Base-by-base conservation (phyloP, 805 yeast genomes). In the Saccharomycopsis malanga region DNA sequence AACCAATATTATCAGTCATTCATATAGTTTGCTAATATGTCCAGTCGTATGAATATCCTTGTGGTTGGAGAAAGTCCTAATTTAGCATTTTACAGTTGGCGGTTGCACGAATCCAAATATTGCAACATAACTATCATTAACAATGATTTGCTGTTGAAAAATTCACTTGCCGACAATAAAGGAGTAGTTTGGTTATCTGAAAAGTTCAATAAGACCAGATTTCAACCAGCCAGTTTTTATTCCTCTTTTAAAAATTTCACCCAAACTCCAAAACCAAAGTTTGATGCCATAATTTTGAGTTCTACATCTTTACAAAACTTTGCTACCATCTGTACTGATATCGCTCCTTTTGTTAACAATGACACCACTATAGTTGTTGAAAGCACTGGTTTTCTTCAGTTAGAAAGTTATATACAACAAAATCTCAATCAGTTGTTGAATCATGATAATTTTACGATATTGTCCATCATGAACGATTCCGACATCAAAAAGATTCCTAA, bases 321-420 rank as follows among this genome's bases (percentile, higher is more conserved):
- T 24, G 70, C 80, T 3, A 58, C 67, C 1, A 35, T 70, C 10
- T 65, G 75, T 18, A 49, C 66, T 2, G 63, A 65, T 35, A 55
- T 76, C 39, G 55, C 64, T 4, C 60, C 69, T 0, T 51, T 70
- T 22, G 53, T 75, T 32, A 64, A 63, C 42, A 61, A 60, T 52
- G 72, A 60, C 35, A 72, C 87, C 22, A 66, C 79, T 29, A 64
- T 84, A 2, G 65, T 83, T 22, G 65, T 84, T 32, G 94, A 84
- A 63, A 74, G 81, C 42, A 77, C 87, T 1, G 86, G 87, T 3
- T 83, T 75, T 58, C 76, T 84, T 48, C 81, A 81, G 60, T 61
- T 84, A 44, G 91, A 84, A 60, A 83, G 85, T 5, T 83, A 83
- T 58, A 72, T 81, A 34, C 25, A 22, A 17, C 54, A 52, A 35